Evolutionary conservation across 306 rosid species (phyloP), one percentile per base, ranked within the genome.

Genomic region (Malus fusca): DNA sequence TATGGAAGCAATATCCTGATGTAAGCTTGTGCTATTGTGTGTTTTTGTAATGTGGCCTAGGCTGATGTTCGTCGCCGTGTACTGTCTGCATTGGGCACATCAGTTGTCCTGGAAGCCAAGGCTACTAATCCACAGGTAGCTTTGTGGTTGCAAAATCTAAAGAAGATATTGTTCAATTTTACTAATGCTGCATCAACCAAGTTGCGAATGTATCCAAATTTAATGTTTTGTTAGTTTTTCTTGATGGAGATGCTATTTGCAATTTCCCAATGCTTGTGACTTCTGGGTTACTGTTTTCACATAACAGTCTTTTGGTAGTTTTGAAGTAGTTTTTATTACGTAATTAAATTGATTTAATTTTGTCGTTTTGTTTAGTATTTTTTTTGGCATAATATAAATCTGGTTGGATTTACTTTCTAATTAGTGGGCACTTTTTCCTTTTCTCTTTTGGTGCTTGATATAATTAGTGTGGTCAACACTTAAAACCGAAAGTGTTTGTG

Each of bases 41-140:
- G 37, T 63, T 59, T 80, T 70, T 75, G 67, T 72, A 40, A 64
- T 76, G 62, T 81, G 70, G 61, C 70, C 33, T 81, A 94, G 98
- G 96, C 98, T 84, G 95, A 85, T 66, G 88, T 91, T 65, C 92
- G 96, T 58, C 76, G 97, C 53, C 86, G 88, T 69, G 43, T 85
- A 25, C 85, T 94, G 69, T 88, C 80, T 68, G 85, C 81, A 65
- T 80, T 92, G 71, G 89, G 82, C 84, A 74, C 78, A 17, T 86
- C 89, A 40, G 85, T 84, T 55, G 68, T 85, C 64, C 53, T 86
- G 86, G 81, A 85, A 72, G 74, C 79, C 59, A 83, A 85, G 69
- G 82, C 67, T 4, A 85, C 73, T 79, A 85, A 76, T 84, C 78
- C 92, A 30, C 88, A 92, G 97, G 96, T 90, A 82, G 70, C n/a